Evolutionary conservation across 1,284 basidiomycete genomes (phyloP).

Genomic region (Heterobasidion occidentale): DNA sequence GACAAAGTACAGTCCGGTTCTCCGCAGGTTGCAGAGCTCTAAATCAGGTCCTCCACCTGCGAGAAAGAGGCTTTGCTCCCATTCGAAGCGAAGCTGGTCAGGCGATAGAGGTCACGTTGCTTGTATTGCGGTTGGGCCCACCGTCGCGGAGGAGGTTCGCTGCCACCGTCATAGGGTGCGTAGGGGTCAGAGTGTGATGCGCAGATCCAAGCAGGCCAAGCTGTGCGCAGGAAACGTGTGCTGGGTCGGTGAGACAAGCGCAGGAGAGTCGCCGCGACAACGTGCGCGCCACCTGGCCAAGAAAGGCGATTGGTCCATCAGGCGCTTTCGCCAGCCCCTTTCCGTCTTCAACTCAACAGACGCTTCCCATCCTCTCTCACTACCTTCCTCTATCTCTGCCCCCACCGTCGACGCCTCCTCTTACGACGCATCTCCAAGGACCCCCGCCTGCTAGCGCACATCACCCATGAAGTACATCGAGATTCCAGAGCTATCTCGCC

Average conservation of each 20-base stretch:
- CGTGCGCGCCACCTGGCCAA: background rate
- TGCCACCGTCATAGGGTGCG: too few species aligned
- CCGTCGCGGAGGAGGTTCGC: too few species aligned
- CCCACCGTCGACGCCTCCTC: too few species aligned
- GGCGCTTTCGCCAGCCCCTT: background rate
- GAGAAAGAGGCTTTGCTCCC: too few species aligned
- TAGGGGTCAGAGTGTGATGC: too few species aligned
- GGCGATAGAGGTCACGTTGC: too few species aligned
- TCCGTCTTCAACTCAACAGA: background rate
- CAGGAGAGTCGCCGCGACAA: background rate
- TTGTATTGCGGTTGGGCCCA: too few species aligned
- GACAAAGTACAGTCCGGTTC: too few species aligned
- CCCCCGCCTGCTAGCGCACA: background rate
- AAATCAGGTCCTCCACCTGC: too few species aligned
- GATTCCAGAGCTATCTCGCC: conserved; percentile 69
- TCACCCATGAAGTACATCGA: conserved; percentile 87
- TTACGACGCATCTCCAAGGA: background rate
- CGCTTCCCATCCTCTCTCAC: background rate
- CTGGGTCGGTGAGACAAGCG: background rate
- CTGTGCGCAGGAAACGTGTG: conserved; percentile 21
- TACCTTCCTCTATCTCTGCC: background rate
- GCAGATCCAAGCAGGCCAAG: too few species aligned
- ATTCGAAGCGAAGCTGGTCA: too few species aligned
- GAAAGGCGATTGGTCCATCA: background rate
- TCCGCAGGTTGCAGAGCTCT: too few species aligned